Percentiles rank a stretch among this genome's conserved stretches.
These are phyloP conservation scores for Lactarius deliciosus DNA, from an alignment of 768 basidiomycete species.

Conservation along the genomic window DNA sequence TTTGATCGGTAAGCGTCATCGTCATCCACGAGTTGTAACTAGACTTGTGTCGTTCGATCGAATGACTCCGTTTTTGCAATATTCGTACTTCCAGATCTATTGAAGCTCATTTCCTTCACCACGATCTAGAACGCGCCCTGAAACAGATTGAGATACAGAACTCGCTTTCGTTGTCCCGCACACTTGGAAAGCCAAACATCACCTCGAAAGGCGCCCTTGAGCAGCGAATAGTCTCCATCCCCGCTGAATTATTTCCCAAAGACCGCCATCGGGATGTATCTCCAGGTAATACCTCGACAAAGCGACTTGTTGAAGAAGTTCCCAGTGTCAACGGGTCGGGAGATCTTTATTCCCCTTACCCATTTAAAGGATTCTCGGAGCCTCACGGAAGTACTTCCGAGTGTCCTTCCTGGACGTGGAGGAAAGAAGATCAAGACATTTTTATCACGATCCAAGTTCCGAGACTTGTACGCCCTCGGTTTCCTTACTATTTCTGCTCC, in stretches of 20 bases:
- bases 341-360: conserved; percentile 11
- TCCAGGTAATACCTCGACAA: conserved; percentile 30
- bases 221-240: conserved; percentile 58
- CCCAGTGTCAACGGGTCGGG: conserved; percentile 47
- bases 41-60: background rate
- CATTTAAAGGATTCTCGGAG: conserved; percentile 2
- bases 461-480: conserved; percentile 49
- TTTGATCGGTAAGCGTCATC: conserved; percentile 54
- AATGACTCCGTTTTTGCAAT: background rate
- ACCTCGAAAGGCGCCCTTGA: conserved; percentile 67
- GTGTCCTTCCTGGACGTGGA: conserved; percentile 55
- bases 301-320: conserved; percentile 52
- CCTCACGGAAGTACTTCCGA: conserved; percentile 11
- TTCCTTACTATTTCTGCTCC: conserved; percentile 2
- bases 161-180: conserved; percentile 59
- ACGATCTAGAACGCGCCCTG: conserved; percentile 58
- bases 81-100: background rate
- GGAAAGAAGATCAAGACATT: conserved; percentile 43
- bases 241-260: conserved; percentile 42
- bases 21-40: conserved; percentile 3
- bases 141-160: conserved; percentile 67
- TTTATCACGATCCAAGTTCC: conserved; percentile 55
- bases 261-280: conserved; percentile 30
- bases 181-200: conserved; percentile 75
- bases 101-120: background rate